A percentile compares a stretch with the other conserved stretches of the same genome.
phyloP scores from a whole-genome alignment of 345 rosid species.

The Orychophragmus violaceus region DNA sequence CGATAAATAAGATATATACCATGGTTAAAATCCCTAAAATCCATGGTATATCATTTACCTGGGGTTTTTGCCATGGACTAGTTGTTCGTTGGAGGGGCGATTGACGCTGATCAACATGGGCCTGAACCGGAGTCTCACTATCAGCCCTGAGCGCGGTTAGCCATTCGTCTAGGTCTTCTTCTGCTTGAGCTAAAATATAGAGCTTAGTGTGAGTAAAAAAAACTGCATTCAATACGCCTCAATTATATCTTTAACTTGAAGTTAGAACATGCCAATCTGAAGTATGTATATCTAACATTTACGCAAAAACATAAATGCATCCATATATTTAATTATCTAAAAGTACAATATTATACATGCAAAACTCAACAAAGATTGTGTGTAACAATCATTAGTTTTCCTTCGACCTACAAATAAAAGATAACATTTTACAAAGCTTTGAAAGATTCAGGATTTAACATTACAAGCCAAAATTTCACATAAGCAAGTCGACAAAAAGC shows the following conservation, averaged over 20 bases:
- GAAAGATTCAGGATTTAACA: slow-evolving; percentile 9
- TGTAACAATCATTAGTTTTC: too few species aligned
- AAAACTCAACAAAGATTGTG: slow-evolving; percentile 6
- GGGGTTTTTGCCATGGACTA: too few species aligned
- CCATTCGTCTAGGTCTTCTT: too few species aligned
- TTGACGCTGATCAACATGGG: too few species aligned
- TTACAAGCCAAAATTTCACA: slow-evolving; percentile 22
- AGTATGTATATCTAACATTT: neutral
- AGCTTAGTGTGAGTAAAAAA: neutral
- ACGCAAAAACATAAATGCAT: neutral
- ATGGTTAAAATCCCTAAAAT: too few species aligned
- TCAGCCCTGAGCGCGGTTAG: too few species aligned
- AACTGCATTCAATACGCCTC: slow-evolving; percentile 1
- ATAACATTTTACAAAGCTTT: slow-evolving; percentile 8
- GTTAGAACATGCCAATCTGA: neutral
- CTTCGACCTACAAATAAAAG: neutral
- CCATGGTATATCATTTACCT: too few species aligned
- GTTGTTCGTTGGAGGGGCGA: too few species aligned
- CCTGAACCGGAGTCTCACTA: too few species aligned
- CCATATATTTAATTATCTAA: neutral
- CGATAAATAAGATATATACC: too few species aligned
- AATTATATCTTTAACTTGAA: neutral
- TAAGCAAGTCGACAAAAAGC: neutral
- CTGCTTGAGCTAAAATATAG: too few species aligned
- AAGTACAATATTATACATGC: slow-evolving; percentile 19